phyloP scores from a whole-genome alignment of 2,329 filamentous ascomycete genomes.

The Penicillium sp. region DNA sequence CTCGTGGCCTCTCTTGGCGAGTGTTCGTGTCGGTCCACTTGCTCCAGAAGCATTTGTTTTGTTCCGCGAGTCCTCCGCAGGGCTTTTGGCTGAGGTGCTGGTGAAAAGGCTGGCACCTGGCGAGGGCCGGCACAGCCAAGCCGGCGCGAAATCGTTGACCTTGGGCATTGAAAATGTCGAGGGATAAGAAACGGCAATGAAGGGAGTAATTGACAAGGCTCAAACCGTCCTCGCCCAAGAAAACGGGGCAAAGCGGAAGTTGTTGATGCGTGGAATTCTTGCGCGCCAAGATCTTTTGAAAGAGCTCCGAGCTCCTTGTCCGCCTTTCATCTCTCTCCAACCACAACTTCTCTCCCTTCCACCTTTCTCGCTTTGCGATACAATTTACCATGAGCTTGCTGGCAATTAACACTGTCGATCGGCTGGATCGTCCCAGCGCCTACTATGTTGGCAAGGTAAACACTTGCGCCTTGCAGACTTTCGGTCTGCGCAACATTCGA shows the following conservation, averaged over 20 bases:
- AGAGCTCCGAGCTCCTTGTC: slow-evolving; percentile 23
- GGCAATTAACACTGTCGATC: slow-evolving; percentile 64
- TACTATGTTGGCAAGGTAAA: slow-evolving; percentile 83
- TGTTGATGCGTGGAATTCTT: slow-evolving; percentile 22
- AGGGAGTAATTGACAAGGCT: neutral
- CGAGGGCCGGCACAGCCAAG: slow-evolving; percentile 75
- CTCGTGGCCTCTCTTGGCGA: slow-evolving; percentile 78
- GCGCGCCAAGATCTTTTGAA: slow-evolving; percentile 20
- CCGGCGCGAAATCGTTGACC: slow-evolving; percentile 76
- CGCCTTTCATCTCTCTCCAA: slow-evolving; percentile 11
- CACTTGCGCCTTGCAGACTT: slow-evolving; percentile 8
- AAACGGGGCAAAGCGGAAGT: slow-evolving; percentile 6
- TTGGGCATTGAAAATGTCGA: slow-evolving; percentile 62
- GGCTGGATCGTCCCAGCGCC: slow-evolving; percentile 88
- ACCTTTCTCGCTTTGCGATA: neutral
- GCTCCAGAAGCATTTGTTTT: slow-evolving; percentile 21
- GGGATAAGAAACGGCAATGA: neutral
- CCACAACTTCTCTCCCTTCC: slow-evolving; percentile 1
- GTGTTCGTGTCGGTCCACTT: slow-evolving; percentile 52
- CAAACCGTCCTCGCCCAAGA: slow-evolving; percentile 5
- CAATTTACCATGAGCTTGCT: slow-evolving; percentile 26
- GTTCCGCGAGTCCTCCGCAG: slow-evolving; percentile 24
- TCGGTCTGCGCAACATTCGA: slow-evolving; percentile 3
- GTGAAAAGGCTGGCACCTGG: slow-evolving; percentile 74
- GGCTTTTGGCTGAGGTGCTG: slow-evolving; percentile 45